phyloP scores from a whole-genome alignment of 2,329 filamentous ascomycete genomes.

The Colletotrichum gigasporum region DNA sequence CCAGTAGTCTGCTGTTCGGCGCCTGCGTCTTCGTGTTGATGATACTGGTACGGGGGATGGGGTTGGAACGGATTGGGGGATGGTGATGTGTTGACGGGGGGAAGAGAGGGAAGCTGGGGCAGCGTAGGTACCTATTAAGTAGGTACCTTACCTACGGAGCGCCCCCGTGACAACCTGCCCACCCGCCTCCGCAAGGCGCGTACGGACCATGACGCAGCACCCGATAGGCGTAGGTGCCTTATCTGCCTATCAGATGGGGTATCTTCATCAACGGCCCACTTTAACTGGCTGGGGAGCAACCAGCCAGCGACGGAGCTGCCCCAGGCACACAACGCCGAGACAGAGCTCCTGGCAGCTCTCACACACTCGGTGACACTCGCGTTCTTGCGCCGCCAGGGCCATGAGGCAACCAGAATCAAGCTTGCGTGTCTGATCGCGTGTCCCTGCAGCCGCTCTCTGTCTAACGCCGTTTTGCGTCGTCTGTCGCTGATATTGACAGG shows the following conservation, averaged over 20 bases:
- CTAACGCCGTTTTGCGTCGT: constrained; percentile 7
- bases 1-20: constrained; percentile 8
- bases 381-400: background rate
- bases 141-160: constrained; percentile 8
- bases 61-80: constrained; percentile 12
- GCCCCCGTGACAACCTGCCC: constrained; percentile 26
- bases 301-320: background rate
- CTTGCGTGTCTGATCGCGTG: constrained; percentile 33
- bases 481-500: background rate
- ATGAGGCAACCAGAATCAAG: constrained; percentile 26
- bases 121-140: constrained; percentile 30
- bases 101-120: constrained; percentile 21
- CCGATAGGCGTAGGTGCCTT: constrained; percentile 12
- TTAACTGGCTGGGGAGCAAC: background rate
- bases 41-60: constrained; percentile 10
- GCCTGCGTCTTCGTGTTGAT: constrained; percentile 22
- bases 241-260: constrained; percentile 2
- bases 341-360: constrained; percentile 28
- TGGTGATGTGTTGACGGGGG: constrained; percentile 32
- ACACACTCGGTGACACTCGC: constrained; percentile 19
- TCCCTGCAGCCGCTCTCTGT: constrained; percentile 20
- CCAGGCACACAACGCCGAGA: constrained; percentile 17
- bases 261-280: background rate
- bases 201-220: constrained; percentile 8
- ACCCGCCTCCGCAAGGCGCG: constrained; percentile 28